Evolutionary conservation across 75 land plant genomes (phyloP).

Genomic region (Isoetes taiwanensis): DNA sequence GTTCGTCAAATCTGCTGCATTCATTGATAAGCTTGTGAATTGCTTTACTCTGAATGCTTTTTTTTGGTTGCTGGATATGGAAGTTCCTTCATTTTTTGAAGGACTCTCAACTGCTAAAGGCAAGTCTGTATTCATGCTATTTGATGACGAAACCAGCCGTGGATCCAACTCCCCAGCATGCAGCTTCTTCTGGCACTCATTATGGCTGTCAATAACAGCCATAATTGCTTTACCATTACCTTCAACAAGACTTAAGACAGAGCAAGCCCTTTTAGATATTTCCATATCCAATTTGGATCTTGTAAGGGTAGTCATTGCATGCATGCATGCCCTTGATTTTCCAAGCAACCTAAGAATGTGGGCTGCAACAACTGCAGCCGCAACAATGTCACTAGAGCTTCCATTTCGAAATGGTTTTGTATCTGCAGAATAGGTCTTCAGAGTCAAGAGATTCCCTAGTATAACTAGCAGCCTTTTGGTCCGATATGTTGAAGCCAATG

Average conservation of each 20-base stretch:
- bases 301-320: constrained; percentile 59
- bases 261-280: constrained; percentile 47
- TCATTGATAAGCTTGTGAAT: constrained; percentile 31
- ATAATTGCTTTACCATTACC: constrained; percentile 70
- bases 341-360: constrained; percentile 72
- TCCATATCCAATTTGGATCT: constrained; percentile 73
- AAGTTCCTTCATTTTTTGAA: no score
- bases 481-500: constrained; percentile 43
- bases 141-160: constrained; percentile 1
- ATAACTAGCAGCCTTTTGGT: constrained; percentile 60
- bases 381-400: constrained; percentile 84
- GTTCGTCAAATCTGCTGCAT: constrained; percentile 69
- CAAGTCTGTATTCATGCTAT: constrained; percentile 8
- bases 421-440: constrained; percentile 63
- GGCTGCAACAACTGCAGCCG: constrained; percentile 91
- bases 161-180: constrained; percentile 18
- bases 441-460: constrained; percentile 59
- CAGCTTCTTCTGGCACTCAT: constrained; percentile 36
- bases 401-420: constrained; percentile 27
- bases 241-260: constrained; percentile 59
- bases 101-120: no score
- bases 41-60: background rate
- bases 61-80: no score
- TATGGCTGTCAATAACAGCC: constrained; percentile 54
- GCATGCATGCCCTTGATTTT: constrained; percentile 77